Percentiles rank a stretch among this genome's conserved stretches.
phyloP scores from a whole-genome alignment of 2,329 filamentous ascomycete genomes.

The Talaromyces verruculosus region DNA sequence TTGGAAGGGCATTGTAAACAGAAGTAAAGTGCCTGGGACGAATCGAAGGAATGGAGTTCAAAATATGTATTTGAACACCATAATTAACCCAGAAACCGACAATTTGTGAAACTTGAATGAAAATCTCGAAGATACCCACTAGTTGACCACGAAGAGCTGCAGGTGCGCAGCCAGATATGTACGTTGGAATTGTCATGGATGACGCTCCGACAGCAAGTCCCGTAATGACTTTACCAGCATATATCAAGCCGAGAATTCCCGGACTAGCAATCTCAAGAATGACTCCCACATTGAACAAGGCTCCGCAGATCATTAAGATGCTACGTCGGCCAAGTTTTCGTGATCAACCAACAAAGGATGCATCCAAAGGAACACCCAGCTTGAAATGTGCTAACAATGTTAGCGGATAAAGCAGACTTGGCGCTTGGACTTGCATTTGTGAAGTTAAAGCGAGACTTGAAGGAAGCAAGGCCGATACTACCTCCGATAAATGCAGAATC shows the following conservation, averaged over 20 bases:
- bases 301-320: constrained; percentile 57
- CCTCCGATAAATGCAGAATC: constrained; percentile 19
- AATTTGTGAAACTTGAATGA: constrained; percentile 51
- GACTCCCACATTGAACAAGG: constrained; percentile 61
- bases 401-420: constrained; percentile 17
- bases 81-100: constrained; percentile 57
- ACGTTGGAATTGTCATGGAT: constrained; percentile 60
- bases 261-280: constrained; percentile 61
- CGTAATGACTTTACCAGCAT: constrained; percentile 60
- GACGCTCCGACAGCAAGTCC: constrained; percentile 53
- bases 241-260: constrained; percentile 63
- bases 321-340: constrained; percentile 56
- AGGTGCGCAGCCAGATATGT: constrained; percentile 62
- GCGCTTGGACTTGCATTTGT: neutral
- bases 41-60: constrained; percentile 61
- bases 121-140: constrained; percentile 62
- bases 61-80: constrained; percentile 50
- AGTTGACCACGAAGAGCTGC: constrained; percentile 60
- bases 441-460: constrained; percentile 5
- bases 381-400: constrained; percentile 67
- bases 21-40: constrained; percentile 61
- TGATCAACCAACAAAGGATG: constrained; percentile 41
- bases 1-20: constrained; percentile 62
- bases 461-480: constrained; percentile 10
- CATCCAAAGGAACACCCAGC: constrained; percentile 59